Evolutionary conservation across 108 stramenopile species (phyloP).

Genomic region (Stephanodiscus triporus): DNA sequence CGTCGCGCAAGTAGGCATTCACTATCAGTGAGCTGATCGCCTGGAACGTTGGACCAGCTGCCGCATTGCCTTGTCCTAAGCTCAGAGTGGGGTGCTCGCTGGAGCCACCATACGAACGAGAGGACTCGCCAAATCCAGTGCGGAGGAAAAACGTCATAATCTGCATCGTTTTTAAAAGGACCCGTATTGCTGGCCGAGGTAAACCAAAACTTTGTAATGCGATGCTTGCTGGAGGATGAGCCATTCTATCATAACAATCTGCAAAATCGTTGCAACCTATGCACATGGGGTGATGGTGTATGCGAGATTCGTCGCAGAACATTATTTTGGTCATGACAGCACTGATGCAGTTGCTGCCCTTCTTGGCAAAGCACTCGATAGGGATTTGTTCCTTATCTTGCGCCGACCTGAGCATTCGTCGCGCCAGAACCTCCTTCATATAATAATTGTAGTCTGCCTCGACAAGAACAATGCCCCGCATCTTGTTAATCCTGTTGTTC

Average conservation of each 20-base stretch:
- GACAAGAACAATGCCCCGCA: too few relatives aligned
- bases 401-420: too few relatives aligned
- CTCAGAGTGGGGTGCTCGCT: background rate
- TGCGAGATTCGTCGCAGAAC: background rate
- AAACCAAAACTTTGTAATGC: background rate
- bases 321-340: background rate
- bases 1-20: background rate
- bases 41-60: background rate
- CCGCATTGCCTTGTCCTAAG: conserved; percentile 11
- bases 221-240: background rate
- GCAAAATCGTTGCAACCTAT: background rate
- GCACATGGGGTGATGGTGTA: background rate
- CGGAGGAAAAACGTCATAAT: background rate
- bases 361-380: background rate
- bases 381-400: too few relatives aligned
- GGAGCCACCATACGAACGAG: background rate
- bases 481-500: too few relatives aligned
- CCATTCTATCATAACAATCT: background rate
- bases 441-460: too few relatives aligned
- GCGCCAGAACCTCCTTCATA: too few relatives aligned
- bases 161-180: background rate
- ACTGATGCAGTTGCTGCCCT: background rate
- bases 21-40: conserved; percentile 10
- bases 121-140: background rate
- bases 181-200: background rate